Percentiles rank a stretch among this genome's conserved stretches.
Conservation (phyloP, 2,329 filamentous ascomycete species). For the Colletotrichum sp. region DNA sequence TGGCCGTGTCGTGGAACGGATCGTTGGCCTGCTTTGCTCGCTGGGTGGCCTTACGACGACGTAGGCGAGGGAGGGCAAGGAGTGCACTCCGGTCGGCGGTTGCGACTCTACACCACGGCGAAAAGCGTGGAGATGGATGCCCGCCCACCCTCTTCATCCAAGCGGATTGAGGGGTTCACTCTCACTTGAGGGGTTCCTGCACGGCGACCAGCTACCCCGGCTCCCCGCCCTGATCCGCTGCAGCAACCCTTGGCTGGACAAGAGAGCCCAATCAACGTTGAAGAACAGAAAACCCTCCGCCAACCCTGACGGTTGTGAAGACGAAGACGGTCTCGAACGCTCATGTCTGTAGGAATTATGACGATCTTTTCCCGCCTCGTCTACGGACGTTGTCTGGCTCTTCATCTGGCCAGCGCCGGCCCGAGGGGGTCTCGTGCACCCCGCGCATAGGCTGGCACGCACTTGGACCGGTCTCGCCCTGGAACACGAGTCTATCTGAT, state of each 20-base stretch:
- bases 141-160: neutral
- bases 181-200: constrained; percentile 15
- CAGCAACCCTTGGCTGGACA: neutral
- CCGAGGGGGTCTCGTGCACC: neutral
- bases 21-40: neutral
- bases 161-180: neutral
- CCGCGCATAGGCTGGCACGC: neutral
- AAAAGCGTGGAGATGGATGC: neutral
- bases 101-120: neutral
- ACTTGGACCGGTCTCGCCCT: neutral
- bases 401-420: neutral
- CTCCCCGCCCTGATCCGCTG: constrained; percentile 11
- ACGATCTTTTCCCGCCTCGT: neutral
- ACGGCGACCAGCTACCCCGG: neutral
- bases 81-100: neutral
- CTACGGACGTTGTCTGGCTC: neutral
- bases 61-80: neutral
- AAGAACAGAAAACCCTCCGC: neutral
- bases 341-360: neutral
- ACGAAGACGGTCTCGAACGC: neutral
- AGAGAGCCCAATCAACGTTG: neutral
- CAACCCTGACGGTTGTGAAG: neutral
- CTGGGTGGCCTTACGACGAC: neutral
- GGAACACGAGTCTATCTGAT: neutral
- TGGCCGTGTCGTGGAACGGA: neutral